These are phyloP conservation scores for Saccharomyces pastorianus DNA, from an alignment of 1,139 yeast genomes.

Conservation along the genomic window DNA sequence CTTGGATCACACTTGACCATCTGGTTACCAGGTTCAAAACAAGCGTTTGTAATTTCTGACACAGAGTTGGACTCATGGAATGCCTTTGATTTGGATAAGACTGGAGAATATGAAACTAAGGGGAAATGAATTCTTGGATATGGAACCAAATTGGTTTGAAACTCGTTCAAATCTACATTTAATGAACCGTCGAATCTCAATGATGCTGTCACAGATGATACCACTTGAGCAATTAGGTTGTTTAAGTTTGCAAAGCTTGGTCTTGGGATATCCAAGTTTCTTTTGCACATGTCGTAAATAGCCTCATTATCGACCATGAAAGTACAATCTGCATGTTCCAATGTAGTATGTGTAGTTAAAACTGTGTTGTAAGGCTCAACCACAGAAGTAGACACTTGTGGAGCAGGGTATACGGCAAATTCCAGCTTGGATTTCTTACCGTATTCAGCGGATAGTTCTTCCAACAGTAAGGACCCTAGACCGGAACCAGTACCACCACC, in stretches of 20 bases:
- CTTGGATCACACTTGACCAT: constrained; percentile 99
- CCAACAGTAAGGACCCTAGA: constrained; percentile 87
- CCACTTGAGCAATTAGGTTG: constrained; percentile 93
- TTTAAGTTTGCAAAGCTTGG: constrained; percentile 82
- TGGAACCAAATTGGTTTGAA: constrained; percentile 96
- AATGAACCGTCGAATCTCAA: constrained; percentile 94
- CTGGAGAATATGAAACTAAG: constrained; percentile 94
- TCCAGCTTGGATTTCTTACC: constrained; percentile 95
- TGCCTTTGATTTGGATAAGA: constrained; percentile 83
- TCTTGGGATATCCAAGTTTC: constrained; percentile 85
- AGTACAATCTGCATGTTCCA: constrained; percentile 97
- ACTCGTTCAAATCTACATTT: constrained; percentile 92
- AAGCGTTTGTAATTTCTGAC: constrained; percentile 89
- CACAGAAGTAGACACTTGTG: constrained; percentile 91
- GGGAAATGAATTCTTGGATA: constrained; percentile 99
- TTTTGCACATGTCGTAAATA: constrained; percentile 95
- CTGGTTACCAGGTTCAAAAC: constrained; percentile 97
- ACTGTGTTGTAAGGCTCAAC: constrained; percentile 98
- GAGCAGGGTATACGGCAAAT: constrained; percentile 97
- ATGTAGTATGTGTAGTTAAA: constrained; percentile 89
- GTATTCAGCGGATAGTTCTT: constrained; percentile 85
- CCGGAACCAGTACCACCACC: constrained; percentile 99
- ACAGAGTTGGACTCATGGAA: constrained; percentile 87
- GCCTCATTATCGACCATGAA: constrained; percentile 99
- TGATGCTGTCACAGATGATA: constrained; percentile 96